A percentile compares a stretch with the other conserved stretches of the same genome.
phyloP scores from a whole-genome alignment of 225 moss, liverwort and hornwort genomes.

The Takakia lepidozioides region DNA sequence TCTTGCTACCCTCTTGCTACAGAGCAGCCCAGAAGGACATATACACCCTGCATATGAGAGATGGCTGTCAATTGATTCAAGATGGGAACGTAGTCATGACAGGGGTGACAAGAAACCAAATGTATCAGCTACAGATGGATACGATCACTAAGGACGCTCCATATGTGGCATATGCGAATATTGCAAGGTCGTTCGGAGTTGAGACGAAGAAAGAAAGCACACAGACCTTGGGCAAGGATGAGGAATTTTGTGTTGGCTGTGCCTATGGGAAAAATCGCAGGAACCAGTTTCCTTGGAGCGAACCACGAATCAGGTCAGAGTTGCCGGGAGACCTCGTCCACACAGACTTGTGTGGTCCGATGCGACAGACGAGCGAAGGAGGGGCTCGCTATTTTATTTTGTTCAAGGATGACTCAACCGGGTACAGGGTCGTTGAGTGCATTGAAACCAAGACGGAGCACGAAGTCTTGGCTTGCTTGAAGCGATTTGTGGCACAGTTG shows the following conservation, averaged over 20 bases:
- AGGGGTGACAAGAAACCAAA: background rate
- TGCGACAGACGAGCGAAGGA: background rate
- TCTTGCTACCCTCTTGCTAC: background rate
- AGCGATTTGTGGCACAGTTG: background rate
- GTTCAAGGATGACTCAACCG: slow-evolving; percentile 3
- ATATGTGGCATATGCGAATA: too few species aligned
- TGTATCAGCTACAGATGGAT: background rate
- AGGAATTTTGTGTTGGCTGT: background rate
- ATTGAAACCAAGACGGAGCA: background rate
- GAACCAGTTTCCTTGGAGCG: background rate
- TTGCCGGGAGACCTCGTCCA: background rate
- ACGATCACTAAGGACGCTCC: too few species aligned
- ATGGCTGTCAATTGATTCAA: background rate
- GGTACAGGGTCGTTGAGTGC: slow-evolving; percentile 3
- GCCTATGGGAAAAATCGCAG: background rate
- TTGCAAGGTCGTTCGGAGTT: too few species aligned
- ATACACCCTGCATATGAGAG: background rate
- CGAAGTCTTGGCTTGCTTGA: background rate
- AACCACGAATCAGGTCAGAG: background rate
- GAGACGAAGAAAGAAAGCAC: too few species aligned
- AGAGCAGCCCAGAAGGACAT: background rate
- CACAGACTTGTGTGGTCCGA: slow-evolving; percentile 3
- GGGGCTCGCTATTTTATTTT: background rate
- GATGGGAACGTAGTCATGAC: background rate
- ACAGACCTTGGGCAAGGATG: background rate